Evolutionary conservation across 768 basidiomycete genomes (phyloP), one percentile per base, ranked within the genome.

Genomic region (Thelephora ganbajun): DNA sequence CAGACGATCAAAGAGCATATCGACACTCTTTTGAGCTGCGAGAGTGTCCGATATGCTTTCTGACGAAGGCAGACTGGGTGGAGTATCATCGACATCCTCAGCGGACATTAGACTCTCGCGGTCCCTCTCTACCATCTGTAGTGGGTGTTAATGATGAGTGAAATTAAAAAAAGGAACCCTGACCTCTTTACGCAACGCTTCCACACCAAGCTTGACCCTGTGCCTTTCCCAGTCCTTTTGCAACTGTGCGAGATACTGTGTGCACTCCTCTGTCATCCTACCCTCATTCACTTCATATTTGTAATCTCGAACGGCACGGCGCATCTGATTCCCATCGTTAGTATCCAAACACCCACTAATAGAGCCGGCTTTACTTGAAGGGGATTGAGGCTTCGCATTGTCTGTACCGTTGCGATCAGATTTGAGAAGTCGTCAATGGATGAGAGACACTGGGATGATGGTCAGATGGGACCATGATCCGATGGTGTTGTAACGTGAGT

Each of bases 191-290:
- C 84, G 80, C 33, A 91, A 66, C 7, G 82, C 80, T 57, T 89
- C 83, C 7, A 94, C 89, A 3, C 89, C 87, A 30, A 86, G 68
- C 59, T 89, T 86, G 30, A 93, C 79, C 39, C 91, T 72, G 60
- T 89, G 83, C 48, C 88, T 70, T 63, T 99, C 94, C 94, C 94
- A 99, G 60, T 98, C 93, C 59, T 89, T 93, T 65, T 97, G 93
- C 7, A 99, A 69, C 57, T 98, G 94, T 2, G 79, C 84, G 22
- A 98, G 74, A 57, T 98, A 98, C 65, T 96, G 89, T 35, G 77
- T 71, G 59, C 94, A 98, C 61, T 99, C 96, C 19, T 98, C 92
- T 2, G 81, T 85, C 89, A 99, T 96, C 51, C 73, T 74, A 1
- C 79, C 73, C 63, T 99, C 96, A 59, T 82, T 84, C 44, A 97